Evolutionary conservation across 495 filamentous ascomycete species (phyloP).

Genomic region (Talaromyces borbonicus): DNA sequence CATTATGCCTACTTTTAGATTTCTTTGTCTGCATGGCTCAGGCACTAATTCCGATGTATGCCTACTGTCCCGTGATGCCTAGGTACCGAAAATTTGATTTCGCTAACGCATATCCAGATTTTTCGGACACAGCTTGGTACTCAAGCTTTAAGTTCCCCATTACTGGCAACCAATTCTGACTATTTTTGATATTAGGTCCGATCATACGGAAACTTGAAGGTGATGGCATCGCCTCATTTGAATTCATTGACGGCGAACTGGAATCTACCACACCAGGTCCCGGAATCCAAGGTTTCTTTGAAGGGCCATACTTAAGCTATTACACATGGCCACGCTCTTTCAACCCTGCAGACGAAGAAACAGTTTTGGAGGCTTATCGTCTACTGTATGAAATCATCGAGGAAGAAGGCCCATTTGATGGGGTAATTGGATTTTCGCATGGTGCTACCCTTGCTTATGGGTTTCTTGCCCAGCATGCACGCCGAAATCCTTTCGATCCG

Average conservation of each 20-base stretch:
- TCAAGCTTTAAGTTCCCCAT: too few relatives aligned
- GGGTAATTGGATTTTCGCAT: constrained; percentile 29
- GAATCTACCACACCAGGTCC: constrained; percentile 23
- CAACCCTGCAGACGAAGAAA: constrained; percentile 10
- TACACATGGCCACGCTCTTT: constrained; percentile 13
- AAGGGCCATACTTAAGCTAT: constrained; percentile 28
- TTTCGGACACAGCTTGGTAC: too few relatives aligned
- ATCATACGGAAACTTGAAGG: too few relatives aligned
- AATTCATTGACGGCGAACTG: constrained; percentile 24
- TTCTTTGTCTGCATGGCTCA: too few relatives aligned
- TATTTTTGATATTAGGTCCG: too few relatives aligned
- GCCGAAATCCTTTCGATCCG: constrained; percentile 14
- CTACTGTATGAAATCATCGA: constrained; percentile 22
- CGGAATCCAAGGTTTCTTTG: constrained; percentile 23
- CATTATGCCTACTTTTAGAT: too few relatives aligned
- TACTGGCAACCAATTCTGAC: too few relatives aligned
- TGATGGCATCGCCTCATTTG: constrained; percentile 12
- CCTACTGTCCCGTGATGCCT: too few relatives aligned
- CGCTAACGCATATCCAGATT: too few relatives aligned
- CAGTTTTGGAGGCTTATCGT: constrained; percentile 20
- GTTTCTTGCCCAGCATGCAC: constrained; percentile 24
- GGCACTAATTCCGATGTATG: too few relatives aligned
- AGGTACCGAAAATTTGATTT: too few relatives aligned
- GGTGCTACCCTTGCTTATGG: constrained; percentile 25
- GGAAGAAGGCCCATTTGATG: constrained; percentile 29